Evolutionary conservation across 306 rosid genomes (phyloP).

Genomic region (Arachis stenosperma): DNA sequence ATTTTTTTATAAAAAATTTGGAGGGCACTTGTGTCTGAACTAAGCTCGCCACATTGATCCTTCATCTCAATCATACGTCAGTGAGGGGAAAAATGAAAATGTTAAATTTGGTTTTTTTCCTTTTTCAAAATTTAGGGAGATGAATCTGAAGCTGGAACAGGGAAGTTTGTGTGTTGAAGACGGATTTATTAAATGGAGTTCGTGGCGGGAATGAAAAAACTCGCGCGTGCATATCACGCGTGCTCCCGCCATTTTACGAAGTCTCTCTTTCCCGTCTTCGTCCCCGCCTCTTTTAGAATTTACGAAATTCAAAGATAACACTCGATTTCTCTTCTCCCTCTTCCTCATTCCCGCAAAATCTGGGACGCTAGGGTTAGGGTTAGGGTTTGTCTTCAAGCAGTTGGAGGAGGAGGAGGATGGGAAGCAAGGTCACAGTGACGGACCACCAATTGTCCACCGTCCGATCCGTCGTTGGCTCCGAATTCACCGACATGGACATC

Average conservation of each 20-base stretch:
- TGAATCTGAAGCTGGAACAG: not conserved
- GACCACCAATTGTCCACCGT: conserved; percentile 76
- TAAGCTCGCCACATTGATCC: not conserved
- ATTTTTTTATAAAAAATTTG: no score
- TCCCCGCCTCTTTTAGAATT: conserved; percentile 23
- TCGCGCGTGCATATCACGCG: conserved; percentile 27
- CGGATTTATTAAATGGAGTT: not conserved
- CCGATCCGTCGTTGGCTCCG: conserved; percentile 74
- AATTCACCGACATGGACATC: conserved; percentile 82
- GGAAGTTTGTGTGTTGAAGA: not conserved
- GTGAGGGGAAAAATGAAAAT: not conserved
- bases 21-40: no score
- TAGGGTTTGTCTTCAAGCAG: not conserved
- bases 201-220: conserved; percentile 50
- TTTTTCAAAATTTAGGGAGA: not conserved
- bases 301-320: not conserved
- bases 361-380: conserved; percentile 25
- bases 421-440: conserved; percentile 62
- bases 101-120: no score
- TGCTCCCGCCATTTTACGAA: conserved; percentile 38
- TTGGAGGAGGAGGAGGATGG: conserved; percentile 46
- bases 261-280: not conserved
- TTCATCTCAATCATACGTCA: not conserved
- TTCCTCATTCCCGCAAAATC: not conserved
- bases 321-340: not conserved